These are phyloP conservation scores for Solanum appendiculatum DNA, from an alignment of 257 asterid species.

Conservation along the genomic window DNA sequence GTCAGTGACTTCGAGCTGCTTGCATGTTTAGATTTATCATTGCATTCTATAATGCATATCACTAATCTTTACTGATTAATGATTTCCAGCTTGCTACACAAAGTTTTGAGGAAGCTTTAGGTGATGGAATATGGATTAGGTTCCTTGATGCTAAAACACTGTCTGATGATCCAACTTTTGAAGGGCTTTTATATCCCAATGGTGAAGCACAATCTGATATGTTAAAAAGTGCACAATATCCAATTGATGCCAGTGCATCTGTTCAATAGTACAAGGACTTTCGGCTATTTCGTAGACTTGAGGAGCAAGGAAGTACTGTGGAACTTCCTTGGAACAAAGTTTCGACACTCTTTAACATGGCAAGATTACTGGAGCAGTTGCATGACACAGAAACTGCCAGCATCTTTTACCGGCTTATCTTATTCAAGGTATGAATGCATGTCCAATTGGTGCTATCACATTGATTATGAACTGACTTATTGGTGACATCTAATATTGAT, in stretches of 20 bases:
- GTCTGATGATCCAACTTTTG: slow-evolving; percentile 21
- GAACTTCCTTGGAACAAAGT: slow-evolving; percentile 92
- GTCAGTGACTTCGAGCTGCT: neutral
- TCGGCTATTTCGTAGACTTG: slow-evolving; percentile 59
- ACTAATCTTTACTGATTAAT: slow-evolving; percentile 9
- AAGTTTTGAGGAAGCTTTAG: slow-evolving; percentile 82
- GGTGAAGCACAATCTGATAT: slow-evolving; percentile 21
- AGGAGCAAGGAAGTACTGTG: slow-evolving; percentile 59
- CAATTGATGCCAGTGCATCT: slow-evolving; percentile 57
- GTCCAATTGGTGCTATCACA: neutral
- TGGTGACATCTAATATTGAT: neutral
- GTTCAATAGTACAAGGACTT: slow-evolving; percentile 53
- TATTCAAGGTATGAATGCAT: slow-evolving; percentile 57
- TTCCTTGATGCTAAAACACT: slow-evolving; percentile 42
- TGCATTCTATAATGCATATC: neutral
- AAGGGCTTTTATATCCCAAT: slow-evolving; percentile 13
- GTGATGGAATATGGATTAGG: slow-evolving; percentile 87
- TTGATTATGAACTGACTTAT: neutral
- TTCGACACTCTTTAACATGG: slow-evolving; percentile 75
- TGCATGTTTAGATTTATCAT: neutral
- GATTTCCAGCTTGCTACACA: slow-evolving; percentile 63
- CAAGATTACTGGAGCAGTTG: slow-evolving; percentile 79
- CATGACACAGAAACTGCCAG: slow-evolving; percentile 76
- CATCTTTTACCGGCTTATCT: slow-evolving; percentile 68
- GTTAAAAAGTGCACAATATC: slow-evolving; percentile 41